phyloP scores from a whole-genome alignment of 176 grass and related monocot species.

The Calamus simplicifolius region DNA sequence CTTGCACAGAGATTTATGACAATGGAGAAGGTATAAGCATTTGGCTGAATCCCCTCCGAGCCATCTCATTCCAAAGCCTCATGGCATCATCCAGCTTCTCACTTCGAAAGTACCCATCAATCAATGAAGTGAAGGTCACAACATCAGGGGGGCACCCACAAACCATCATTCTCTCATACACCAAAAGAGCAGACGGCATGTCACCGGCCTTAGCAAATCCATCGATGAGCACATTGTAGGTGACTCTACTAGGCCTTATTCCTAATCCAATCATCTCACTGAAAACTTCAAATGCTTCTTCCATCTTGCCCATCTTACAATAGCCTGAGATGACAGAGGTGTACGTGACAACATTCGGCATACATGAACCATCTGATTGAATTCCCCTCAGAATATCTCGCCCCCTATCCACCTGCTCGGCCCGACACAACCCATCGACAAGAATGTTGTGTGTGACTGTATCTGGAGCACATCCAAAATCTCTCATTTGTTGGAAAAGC shows the following conservation, averaged over 20 bases:
- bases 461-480: slow-evolving; percentile 64
- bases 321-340: slow-evolving; percentile 74
- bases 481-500: slow-evolving; percentile 49
- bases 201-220: slow-evolving; percentile 63
- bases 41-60: slow-evolving; percentile 44
- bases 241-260: slow-evolving; percentile 45
- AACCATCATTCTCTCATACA: slow-evolving; percentile 73
- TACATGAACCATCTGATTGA: slow-evolving; percentile 40
- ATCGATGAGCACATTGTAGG: slow-evolving; percentile 94
- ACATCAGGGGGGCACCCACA: slow-evolving; percentile 55
- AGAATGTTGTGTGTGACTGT: slow-evolving; percentile 76
- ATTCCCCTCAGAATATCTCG: slow-evolving; percentile 50
- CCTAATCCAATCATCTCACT: slow-evolving; percentile 60
- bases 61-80: slow-evolving; percentile 70
- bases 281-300: slow-evolving; percentile 53
- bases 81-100: slow-evolving; percentile 57
- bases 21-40: slow-evolving; percentile 69
- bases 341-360: slow-evolving; percentile 80
- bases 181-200: slow-evolving; percentile 38
- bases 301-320: slow-evolving; percentile 59
- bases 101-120: slow-evolving; percentile 80
- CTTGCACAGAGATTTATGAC: slow-evolving; percentile 71
- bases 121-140: slow-evolving; percentile 91
- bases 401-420: slow-evolving; percentile 43
- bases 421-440: slow-evolving; percentile 63